Base-by-base conservation (phyloP, 208 protist species). In the Blastocrithidia nonstop region DNA sequence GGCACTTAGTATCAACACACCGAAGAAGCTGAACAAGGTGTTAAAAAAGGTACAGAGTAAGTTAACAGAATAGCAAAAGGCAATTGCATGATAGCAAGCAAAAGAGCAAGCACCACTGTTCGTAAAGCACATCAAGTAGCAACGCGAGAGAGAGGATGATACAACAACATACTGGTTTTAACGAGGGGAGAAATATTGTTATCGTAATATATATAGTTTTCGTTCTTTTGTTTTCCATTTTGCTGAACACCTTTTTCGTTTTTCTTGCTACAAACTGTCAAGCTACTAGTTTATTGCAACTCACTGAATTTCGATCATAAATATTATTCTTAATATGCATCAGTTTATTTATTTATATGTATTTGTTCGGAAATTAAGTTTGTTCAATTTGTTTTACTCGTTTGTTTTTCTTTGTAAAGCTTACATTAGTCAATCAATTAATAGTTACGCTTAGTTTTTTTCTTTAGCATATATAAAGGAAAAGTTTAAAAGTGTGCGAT, bases 61-160 rank as follows among this genome's bases (percentile, higher is more conserved):
- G 21, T 58, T 93, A 6, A 87, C 76, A 2, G 84, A 93, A 54
- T 73, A 81, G 6, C 75, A 86, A 63, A 83, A 83, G 63, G 76
- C 84, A 53, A 74, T 80, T 47, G 78, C 79, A 26, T 88, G 71
- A 74, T 68, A 70, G 57, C 75, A 87, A 45, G 84, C 84, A 40
- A 93, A 88, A 66, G 76, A 88, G 45, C 77, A 88, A 62, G 84
- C 84, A 6, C 78, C 84, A 8, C 82, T 79, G 60, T 93, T 88
- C 46, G 75, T 83, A 53, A 66, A 75, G 50, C 67, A 65, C 35
- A 69, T 93, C 41, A 75, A 79, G 16, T 69, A 78, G 26, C 70
- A 75, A 15, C 61, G 73, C 5, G 76, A 86, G 54, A 66, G 68
- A 23, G 79, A 81, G 26, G 77, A 88, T 39, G 84, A 93, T 53